These are phyloP conservation scores for Rubia tinctorum DNA, from an alignment of 305 asterid genomes.

Conservation along the genomic window DNA sequence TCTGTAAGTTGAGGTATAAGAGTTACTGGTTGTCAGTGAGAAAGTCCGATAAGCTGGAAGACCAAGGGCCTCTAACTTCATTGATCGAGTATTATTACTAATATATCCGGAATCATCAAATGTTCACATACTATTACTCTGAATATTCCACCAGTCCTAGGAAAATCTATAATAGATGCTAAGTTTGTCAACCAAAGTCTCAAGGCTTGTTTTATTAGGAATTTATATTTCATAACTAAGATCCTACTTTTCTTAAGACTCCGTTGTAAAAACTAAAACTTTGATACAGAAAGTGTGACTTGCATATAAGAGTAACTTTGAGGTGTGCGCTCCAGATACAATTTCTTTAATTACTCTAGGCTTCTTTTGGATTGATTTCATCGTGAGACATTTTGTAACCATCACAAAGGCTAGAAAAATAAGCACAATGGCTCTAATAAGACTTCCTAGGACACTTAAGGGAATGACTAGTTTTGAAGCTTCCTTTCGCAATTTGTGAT, in stretches of 20 bases:
- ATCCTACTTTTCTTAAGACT: no score
- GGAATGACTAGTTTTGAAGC: conserved; percentile 42
- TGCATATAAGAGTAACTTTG: conserved; percentile 75
- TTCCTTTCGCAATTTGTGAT: conserved; percentile 32
- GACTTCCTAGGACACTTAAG: conserved; percentile 50
- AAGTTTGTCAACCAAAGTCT: neutral
- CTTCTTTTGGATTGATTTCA: conserved; percentile 27
- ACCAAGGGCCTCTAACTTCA: conserved; percentile 66
- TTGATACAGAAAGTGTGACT: conserved; percentile 22
- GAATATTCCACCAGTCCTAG: neutral
- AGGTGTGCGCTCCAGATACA: conserved; percentile 52
- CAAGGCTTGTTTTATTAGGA: neutral
- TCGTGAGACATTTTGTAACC: conserved; percentile 41
- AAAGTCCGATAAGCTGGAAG: conserved; percentile 72
- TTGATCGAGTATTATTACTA: conserved; percentile 68
- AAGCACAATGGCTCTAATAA: conserved; percentile 47
- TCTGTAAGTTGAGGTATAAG: conserved; percentile 48
- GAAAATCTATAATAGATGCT: neutral
- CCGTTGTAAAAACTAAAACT: no score
- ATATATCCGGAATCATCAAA: conserved; percentile 45
- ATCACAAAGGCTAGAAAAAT: conserved; percentile 34
- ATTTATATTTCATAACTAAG: no score
- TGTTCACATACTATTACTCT: neutral
- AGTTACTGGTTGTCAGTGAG: conserved; percentile 68
- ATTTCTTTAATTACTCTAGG: conserved; percentile 38